These are phyloP conservation scores for Leishmania aethiopica DNA, from an alignment of 208 protist genomes.

Conservation along the genomic window DNA sequence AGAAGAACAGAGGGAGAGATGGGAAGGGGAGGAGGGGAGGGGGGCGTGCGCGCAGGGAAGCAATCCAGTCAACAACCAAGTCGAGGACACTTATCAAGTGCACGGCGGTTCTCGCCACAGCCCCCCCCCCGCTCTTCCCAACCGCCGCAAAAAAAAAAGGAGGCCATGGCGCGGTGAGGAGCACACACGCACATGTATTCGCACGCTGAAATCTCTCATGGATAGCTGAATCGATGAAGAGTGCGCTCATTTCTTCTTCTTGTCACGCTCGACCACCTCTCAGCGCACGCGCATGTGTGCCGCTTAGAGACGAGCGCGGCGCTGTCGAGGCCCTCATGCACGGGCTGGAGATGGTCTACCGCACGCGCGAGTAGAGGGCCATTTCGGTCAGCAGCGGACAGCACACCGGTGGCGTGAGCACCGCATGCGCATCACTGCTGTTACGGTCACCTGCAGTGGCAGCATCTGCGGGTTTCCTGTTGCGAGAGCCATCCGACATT, in stretches of 20 bases:
- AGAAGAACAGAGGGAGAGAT: not conserved
- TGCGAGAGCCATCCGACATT: not conserved
- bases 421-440: not conserved
- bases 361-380: conserved; percentile 17
- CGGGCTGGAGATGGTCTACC: not conserved
- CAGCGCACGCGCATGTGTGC: not conserved
- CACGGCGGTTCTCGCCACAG: not conserved
- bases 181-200: not conserved
- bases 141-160: not conserved
- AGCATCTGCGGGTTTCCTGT: not conserved
- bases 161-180: not conserved
- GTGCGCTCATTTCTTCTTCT: not conserved
- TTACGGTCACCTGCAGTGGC: not conserved
- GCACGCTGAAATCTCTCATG: not conserved
- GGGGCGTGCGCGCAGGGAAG: not conserved
- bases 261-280: not conserved
- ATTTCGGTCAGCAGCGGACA: conserved; percentile 25
- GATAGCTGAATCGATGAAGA: not conserved
- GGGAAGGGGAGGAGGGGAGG: not conserved
- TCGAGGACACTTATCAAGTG: not conserved
- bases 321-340: not conserved
- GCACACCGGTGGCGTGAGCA: not conserved
- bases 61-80: not conserved
- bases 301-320: not conserved
- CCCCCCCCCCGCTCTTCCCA: too few species aligned